Percentiles rank a stretch among this genome's conserved stretches.
Conservation (phyloP, 2,329 filamentous ascomycete genomes). For the Neopestalotiopsis clavispora region DNA sequence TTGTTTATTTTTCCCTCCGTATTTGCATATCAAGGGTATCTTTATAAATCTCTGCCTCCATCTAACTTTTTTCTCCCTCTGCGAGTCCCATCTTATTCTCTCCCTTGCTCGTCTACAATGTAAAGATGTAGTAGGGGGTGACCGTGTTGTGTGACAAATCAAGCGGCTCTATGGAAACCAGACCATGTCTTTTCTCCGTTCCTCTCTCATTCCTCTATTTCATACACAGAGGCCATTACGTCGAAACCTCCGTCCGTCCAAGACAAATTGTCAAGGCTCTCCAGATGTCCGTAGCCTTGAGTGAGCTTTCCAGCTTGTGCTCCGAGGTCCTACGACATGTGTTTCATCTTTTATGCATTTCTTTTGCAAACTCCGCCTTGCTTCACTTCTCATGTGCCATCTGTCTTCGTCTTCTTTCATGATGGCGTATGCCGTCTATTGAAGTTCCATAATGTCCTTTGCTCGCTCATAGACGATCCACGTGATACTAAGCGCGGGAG, state of each 20-base stretch:
- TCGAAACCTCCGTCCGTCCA: not conserved
- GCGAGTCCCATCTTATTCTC: not conserved
- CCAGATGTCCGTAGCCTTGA: not conserved
- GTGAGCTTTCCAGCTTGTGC: not conserved
- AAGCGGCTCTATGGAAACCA: not conserved
- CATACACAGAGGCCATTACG: not conserved
- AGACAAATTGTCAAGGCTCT: not conserved
- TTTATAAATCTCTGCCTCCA: not conserved
- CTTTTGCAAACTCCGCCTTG: not conserved
- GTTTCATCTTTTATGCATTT: not conserved
- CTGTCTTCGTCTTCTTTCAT: not conserved
- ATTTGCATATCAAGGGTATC: slow-evolving; percentile 11
- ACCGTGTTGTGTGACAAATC: not conserved
- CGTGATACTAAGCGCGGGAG: slow-evolving; percentile 92
- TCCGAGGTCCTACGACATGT: not conserved
- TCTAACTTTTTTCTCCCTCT: not conserved
- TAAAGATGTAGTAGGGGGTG: not conserved
- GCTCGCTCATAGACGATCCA: slow-evolving; percentile 94
- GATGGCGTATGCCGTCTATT: not conserved
- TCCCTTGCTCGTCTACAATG: not conserved
- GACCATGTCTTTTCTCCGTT: not conserved
- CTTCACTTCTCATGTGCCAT: not conserved
- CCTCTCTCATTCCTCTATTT: not conserved
- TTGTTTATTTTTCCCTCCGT: slow-evolving; percentile 2
- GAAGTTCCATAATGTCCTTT: slow-evolving; percentile 56